phyloP scores from a whole-genome alignment of 495 filamentous ascomycete genomes.

The Durotheca rogersii region DNA sequence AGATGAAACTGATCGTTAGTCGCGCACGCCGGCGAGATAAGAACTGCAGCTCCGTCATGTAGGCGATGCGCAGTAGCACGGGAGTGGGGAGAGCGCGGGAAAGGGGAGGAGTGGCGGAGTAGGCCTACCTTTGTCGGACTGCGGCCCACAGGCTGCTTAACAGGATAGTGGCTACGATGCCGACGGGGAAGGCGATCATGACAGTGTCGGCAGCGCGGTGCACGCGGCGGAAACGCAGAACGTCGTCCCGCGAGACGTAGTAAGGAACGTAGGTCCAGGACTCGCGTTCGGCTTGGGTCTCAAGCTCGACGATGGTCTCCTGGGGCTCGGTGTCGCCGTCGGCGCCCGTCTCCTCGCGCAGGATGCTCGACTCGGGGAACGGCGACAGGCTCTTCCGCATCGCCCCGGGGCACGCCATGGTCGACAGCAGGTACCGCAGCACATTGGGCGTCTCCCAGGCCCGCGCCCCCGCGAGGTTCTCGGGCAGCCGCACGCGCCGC shows the following conservation, averaged over 20 bases:
- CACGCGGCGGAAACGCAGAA: slow-evolving; percentile 28
- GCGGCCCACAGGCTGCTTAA: slow-evolving; percentile 37
- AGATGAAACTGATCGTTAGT: too few relatives aligned
- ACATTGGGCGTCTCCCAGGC: slow-evolving; percentile 29
- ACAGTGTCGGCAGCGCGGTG: slow-evolving; percentile 41
- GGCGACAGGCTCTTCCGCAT: slow-evolving; percentile 29
- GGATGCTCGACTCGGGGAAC: slow-evolving; percentile 35
- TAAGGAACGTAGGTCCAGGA: slow-evolving; percentile 26
- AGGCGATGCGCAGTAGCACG: too few relatives aligned
- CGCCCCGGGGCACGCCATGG: slow-evolving; percentile 16
- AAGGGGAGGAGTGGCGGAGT: background rate
- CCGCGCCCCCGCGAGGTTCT: slow-evolving; percentile 22
- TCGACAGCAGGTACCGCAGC: slow-evolving; percentile 22
- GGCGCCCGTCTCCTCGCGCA: slow-evolving; percentile 31
- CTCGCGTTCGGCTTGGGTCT: slow-evolving; percentile 29
- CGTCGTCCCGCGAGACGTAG: slow-evolving; percentile 25
- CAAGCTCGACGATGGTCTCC: slow-evolving; percentile 32
- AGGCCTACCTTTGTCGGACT: slow-evolving; percentile 25
- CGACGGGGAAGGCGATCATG: slow-evolving; percentile 34
- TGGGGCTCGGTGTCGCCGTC: slow-evolving; percentile 27
- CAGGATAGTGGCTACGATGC: slow-evolving; percentile 35
- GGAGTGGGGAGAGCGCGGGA: slow-evolving; percentile 1
- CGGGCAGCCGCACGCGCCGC: slow-evolving; percentile 20
- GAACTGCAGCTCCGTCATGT: too few relatives aligned
- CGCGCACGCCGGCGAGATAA: too few relatives aligned